These are phyloP conservation scores for Mucor circinelloides DNA, from an alignment of 371 early-diverging fungal species.

Conservation along the genomic window DNA sequence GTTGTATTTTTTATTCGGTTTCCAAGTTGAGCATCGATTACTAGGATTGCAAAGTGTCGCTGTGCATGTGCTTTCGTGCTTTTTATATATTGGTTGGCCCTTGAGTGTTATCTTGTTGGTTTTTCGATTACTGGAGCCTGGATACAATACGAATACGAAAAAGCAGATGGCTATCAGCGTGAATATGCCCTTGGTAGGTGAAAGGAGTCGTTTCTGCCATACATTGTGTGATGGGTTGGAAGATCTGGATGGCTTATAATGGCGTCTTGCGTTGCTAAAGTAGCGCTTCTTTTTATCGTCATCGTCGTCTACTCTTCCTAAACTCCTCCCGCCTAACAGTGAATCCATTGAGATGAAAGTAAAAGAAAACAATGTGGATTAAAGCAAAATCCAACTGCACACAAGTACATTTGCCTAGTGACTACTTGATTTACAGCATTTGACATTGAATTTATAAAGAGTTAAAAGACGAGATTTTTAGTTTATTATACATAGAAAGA, in stretches of 20 bases:
- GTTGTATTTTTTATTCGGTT: slow-evolving; percentile 9
- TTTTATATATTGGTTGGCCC: slow-evolving; percentile 23
- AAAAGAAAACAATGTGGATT: neutral
- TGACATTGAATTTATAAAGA: neutral
- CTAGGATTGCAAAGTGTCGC: slow-evolving; percentile 30
- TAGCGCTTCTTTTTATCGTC: slow-evolving; percentile 11
- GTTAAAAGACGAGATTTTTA: neutral
- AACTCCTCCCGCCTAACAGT: neutral
- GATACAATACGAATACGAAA: neutral
- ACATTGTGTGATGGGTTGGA: neutral
- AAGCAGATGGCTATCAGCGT: slow-evolving; percentile 2
- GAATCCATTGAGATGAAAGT: neutral
- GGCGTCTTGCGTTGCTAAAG: slow-evolving; percentile 3
- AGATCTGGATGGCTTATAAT: slow-evolving; percentile 2
- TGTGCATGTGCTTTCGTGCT: slow-evolving; percentile 14
- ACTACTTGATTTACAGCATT: neutral
- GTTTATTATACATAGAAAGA: slow-evolving; percentile 4
- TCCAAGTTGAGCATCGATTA: slow-evolving; percentile 33
- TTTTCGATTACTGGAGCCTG: neutral
- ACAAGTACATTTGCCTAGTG: neutral
- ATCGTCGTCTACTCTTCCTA: neutral
- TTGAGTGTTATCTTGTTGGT: neutral
- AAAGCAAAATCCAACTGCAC: neutral
- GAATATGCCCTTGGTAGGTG: neutral
- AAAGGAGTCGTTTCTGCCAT: neutral